Evolutionary conservation across 108 stramenopile species (phyloP), one percentile per base, ranked within the genome.

Genomic region (Nitzschia inconspicua): DNA sequence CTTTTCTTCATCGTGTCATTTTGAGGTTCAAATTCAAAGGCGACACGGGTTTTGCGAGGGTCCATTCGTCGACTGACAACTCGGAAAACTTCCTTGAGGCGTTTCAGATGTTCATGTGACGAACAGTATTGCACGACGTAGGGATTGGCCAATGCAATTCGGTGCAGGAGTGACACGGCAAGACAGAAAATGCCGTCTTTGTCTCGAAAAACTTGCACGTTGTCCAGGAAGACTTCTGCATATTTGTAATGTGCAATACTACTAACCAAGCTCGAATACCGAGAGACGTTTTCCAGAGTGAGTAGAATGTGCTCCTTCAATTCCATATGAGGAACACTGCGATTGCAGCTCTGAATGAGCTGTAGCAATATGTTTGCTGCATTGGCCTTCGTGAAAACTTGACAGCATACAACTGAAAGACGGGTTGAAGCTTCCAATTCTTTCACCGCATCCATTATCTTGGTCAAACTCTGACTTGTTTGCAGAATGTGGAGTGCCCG

Each of bases 121-220:
- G 54, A 49, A 57, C 72, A 79, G n/a, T 60, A 62, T 14, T 60
- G 63, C 32, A 43, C 44, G 20, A 73, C 64, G 20, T 57, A 30
- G 7, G 35, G 54, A 24, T 65, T 43, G 10, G 41, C 41, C 7
- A 31, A 27, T 2, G 62, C 30, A 18, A 71, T 62, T 4, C 46
- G 29, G 6, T 63, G 46, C 54, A 83, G 36, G 7, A 83, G 41
- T 0, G 43, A 10, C 2, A 69, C 50, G 23, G 85, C 55, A 13
- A 80, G 61, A 26, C 69, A 61, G 35, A 91, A 89, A 2, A 89
- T 55, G 24, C 51, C 57, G 16, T 79, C 71, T 57, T 93, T 91
- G 63, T 95, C 93, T 19, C 96, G 82, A 54, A 91, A 94, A 74
- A 86, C 85, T 67, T 94, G 94, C 58, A 93, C 60, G 14, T 90